A percentile compares a stretch with the other conserved stretches of the same genome.
Evolutionary conservation across 164 flowering plant species (phyloP).

Genomic region (Sextonia rubra): DNA sequence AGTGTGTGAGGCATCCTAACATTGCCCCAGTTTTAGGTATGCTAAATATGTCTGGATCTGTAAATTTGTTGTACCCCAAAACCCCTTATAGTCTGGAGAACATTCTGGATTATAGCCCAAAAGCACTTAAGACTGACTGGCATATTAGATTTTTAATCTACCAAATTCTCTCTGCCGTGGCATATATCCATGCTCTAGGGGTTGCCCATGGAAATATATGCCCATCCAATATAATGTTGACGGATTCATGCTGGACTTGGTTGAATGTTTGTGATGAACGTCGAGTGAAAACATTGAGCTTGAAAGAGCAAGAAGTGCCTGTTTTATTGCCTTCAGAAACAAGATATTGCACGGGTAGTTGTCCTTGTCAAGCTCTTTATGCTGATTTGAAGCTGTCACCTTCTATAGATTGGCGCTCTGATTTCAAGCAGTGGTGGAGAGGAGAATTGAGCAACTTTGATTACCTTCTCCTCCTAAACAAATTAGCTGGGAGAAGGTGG

Average conservation of each 20-base stretch:
- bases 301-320: conserved; percentile 13
- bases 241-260: conserved; percentile 71
- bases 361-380: conserved; percentile 54
- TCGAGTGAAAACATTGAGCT: conserved; percentile 12
- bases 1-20: conserved; percentile 89
- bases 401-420: conserved; percentile 58
- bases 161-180: conserved; percentile 76
- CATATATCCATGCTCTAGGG: conserved; percentile 71
- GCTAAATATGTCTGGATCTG: conserved; percentile 42
- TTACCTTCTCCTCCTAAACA: conserved; percentile 77
- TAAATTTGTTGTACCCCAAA: conserved; percentile 52
- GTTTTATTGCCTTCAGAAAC: conserved; percentile 15
- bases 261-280: conserved; percentile 38
- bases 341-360: conserved; percentile 37
- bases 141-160: conserved; percentile 63
- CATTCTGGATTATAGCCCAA: conserved; percentile 68
- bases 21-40: conserved; percentile 66
- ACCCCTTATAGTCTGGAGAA: conserved; percentile 67
- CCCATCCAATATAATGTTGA: conserved; percentile 68
- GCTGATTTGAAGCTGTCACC: conserved; percentile 59
- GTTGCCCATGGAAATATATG: conserved; percentile 62
- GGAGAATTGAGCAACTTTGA: conserved; percentile 94
- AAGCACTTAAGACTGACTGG: conserved; percentile 70
- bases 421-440: conserved; percentile 76
- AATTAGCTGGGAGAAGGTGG: conserved; percentile 96